Base-by-base conservation (phyloP, 139 green algal genomes). In the Yamagishiella unicocca region DNA sequence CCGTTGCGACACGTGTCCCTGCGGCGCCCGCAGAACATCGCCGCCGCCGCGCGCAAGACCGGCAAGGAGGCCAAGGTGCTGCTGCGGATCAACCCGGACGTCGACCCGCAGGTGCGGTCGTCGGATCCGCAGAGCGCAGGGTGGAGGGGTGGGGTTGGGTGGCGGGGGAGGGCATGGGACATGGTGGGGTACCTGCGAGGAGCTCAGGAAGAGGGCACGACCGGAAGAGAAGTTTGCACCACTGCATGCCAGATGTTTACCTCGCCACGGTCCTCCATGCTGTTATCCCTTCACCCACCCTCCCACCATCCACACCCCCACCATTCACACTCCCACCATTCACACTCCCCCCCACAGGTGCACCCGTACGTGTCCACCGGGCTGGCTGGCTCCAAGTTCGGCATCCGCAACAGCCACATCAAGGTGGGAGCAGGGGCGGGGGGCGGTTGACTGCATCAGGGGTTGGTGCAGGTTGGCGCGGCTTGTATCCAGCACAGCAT, bases 71-170 rank as follows among this genome's bases (percentile, higher is more conserved):
- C 91, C 37, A 92, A 91, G 73, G 92, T 98, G 71, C 91, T 99
- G 74, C 95, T 99, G 80, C 94, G 97, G 87, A 99, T 99, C 93
- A 99, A 99, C 93, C 97, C 97, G 17, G 97, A 99, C 84, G 96
- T 99, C 2, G 97, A 99, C 94, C 97, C 97, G 25, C 86, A 85
- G 82, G 81, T 87, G 66, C 10, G 81, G 46, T 27, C 3, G 66
- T 19, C 24, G 53, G 27, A 43, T 7, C 40, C n/a, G n/a, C n/a
- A n/a, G n/a, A n/a, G n/a, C n/a, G n/a, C n/a, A n/a, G n/a, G n/a
- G n/a, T n/a, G n/a, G 38, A 7, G 38, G 21, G 38, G 50, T 17
- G 50, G 50, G 29, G 4, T 29, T 72, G n/a, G n/a, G 19, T 12
- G 31, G 25, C 29, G 21, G 61, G 61, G 22, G 25, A 17, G 50